These are phyloP conservation scores for Pythium monospermum DNA, from an alignment of 352 stramenopile species.

Conservation along the genomic window DNA sequence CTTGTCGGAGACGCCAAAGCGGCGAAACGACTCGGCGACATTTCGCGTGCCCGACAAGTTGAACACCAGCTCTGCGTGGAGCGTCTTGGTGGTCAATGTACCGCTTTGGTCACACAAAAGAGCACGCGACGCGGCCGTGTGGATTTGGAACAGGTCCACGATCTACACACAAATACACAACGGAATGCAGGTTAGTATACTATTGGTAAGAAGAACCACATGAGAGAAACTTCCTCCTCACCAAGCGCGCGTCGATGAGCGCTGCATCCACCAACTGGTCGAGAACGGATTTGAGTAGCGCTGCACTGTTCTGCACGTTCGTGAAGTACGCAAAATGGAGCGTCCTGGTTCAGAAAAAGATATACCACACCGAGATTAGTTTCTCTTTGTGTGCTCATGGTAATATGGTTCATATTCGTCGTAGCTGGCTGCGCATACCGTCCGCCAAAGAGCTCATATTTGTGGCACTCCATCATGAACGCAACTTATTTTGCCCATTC, in stretches of 20 bases:
- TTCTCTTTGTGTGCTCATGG: no score
- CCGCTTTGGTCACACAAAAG: constrained; percentile 58
- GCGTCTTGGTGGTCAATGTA: constrained; percentile 61
- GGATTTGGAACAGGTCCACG: constrained; percentile 68
- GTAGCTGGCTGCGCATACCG: constrained; percentile 28
- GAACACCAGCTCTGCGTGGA: constrained; percentile 83
- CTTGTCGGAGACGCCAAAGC: constrained; percentile 60
- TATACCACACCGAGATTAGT: no score
- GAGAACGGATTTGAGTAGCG: constrained; percentile 49
- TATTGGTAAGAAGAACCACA: neutral
- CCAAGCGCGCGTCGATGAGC: constrained; percentile 69
- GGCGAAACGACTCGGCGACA: constrained; percentile 76
- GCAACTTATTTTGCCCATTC: constrained; percentile 1
- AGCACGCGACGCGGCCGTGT: constrained; percentile 60
- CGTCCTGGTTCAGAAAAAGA: constrained; percentile 28
- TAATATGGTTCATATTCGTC: no score
- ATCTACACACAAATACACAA: constrained; percentile 31
- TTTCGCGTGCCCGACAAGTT: constrained; percentile 83
- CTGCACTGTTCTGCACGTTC: constrained; percentile 62
- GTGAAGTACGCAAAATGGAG: constrained; percentile 71
- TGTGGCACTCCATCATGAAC: constrained; percentile 40
- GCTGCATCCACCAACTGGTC: constrained; percentile 66
- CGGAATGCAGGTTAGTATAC: neutral
- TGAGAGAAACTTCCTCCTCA: constrained; percentile 14
- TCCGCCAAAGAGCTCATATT: constrained; percentile 60